Percentiles rank a stretch among this genome's conserved stretches.
Evolutionary conservation across 441 rosid genomes (phyloP).

Genomic region (Pelargonium australe): DNA sequence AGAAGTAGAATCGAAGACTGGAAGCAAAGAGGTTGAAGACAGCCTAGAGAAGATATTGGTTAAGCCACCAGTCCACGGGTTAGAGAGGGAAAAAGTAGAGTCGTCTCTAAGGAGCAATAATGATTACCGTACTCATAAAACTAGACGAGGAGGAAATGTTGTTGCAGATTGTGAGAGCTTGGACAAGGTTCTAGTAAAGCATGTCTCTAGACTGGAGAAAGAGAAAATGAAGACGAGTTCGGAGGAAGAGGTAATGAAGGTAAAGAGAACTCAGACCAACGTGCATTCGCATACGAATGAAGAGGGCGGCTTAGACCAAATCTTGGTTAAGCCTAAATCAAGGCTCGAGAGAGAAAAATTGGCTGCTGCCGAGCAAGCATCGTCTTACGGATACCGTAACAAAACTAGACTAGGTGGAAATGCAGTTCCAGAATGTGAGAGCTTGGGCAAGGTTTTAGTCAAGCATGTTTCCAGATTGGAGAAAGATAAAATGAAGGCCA

Average conservation of each 20-base stretch:
- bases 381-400: conserved; percentile 27
- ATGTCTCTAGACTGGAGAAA: conserved; percentile 50
- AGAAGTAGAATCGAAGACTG: background rate
- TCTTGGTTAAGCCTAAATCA: too few species aligned
- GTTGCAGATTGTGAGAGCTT: conserved; percentile 38
- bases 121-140: conserved; percentile 27
- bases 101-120: conserved; percentile 28
- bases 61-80: conserved; percentile 49
- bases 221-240: conserved; percentile 38
- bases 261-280: background rate
- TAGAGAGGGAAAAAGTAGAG: conserved; percentile 45
- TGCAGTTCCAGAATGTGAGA: conserved; percentile 30
- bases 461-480: conserved; percentile 53
- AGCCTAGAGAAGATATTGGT: conserved; percentile 53
- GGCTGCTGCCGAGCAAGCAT: conserved; percentile 11
- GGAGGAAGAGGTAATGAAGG: conserved; percentile 25
- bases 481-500: conserved; percentile 41
- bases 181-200: conserved; percentile 56
- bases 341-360: conserved; percentile 43
- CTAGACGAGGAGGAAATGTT: conserved; percentile 25
- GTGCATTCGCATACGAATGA: conserved; percentile 1
- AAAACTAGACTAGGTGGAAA: conserved; percentile 30
- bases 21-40: conserved; percentile 26
- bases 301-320: conserved; percentile 17
- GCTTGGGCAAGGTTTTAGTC: conserved; percentile 54